Evolutionary conservation across 1,139 yeast species (phyloP).

Genomic region (Debaryomyces sp.): DNA sequence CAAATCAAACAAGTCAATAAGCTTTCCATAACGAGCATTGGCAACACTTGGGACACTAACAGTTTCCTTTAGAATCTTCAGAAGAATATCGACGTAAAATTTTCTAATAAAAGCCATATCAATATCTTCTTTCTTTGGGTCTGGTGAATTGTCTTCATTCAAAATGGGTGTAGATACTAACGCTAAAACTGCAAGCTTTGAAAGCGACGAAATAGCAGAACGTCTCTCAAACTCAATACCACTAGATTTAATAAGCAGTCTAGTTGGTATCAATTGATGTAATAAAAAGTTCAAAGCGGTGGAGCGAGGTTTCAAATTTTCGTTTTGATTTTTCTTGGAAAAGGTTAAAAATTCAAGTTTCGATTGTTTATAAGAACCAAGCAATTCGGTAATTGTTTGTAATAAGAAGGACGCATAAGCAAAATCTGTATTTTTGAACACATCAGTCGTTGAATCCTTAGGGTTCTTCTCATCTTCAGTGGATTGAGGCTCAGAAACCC

Average conservation of each 20-base stretch:
- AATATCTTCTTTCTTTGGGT: conserved; percentile 58
- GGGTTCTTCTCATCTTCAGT: conserved; percentile 16
- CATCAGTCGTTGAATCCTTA: conserved; percentile 28
- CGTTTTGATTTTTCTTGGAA: conserved; percentile 46
- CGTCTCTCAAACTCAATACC: conserved; percentile 43
- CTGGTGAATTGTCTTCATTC: conserved; percentile 43
- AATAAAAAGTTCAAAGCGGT: conserved; percentile 77
- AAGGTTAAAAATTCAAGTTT: conserved; percentile 82
- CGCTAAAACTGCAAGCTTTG: conserved; percentile 58
- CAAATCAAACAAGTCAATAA: conserved; percentile 59
- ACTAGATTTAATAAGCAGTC: conserved; percentile 34
- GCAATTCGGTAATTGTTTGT: conserved; percentile 67
- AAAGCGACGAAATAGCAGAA: conserved; percentile 50
- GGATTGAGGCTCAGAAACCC: conserved; percentile 41
- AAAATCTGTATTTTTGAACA: conserved; percentile 49
- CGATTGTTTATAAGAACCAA: conserved; percentile 78
- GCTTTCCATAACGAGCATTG: conserved; percentile 51
- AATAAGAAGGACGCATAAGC: conserved; percentile 69
- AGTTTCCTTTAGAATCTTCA: conserved; percentile 61
- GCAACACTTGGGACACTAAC: conserved; percentile 23
- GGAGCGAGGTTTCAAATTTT: conserved; percentile 58
- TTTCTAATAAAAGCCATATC: conserved; percentile 74
- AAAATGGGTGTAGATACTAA: conserved; percentile 57
- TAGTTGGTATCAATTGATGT: conserved; percentile 71
- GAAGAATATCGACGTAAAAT: conserved; percentile 71